A percentile compares a stretch with the other conserved stretches of the same genome.
Evolutionary conservation across 108 stramenopile genomes (phyloP).

Genomic region (Asterionellopsis glacialis): DNA sequence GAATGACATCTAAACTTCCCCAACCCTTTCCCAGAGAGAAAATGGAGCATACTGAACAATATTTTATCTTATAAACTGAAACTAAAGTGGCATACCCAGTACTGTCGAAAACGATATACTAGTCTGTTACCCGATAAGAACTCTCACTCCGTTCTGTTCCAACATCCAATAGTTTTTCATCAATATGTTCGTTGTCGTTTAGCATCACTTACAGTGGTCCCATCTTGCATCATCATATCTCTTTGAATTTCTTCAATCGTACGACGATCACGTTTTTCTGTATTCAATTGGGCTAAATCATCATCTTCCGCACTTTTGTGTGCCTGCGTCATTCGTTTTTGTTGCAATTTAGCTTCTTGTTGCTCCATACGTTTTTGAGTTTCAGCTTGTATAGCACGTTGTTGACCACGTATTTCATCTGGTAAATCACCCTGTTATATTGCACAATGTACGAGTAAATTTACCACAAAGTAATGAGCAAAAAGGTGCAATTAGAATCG

Average conservation of each 20-base stretch:
- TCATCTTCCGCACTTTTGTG: constrained; percentile 24
- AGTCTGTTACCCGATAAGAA: too few relatives aligned
- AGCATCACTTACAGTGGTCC: background rate
- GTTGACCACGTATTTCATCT: constrained; percentile 70
- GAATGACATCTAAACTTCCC: too few relatives aligned
- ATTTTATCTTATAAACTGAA: too few relatives aligned
- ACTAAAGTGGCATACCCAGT: too few relatives aligned
- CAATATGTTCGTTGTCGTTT: background rate
- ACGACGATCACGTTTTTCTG: constrained; percentile 74
- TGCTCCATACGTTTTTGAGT: constrained; percentile 31
- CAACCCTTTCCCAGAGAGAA: too few relatives aligned
- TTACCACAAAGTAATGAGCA: too few relatives aligned
- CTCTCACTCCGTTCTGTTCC: too few relatives aligned
- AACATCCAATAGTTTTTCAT: too few relatives aligned
- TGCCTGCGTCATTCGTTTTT: constrained; percentile 23
- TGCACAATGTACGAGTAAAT: too few relatives aligned
- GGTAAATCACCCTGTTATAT: constrained; percentile 56
- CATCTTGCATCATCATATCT: constrained; percentile 13
- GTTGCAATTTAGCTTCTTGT: constrained; percentile 39
- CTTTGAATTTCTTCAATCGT: constrained; percentile 82
- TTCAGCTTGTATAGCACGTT: constrained; percentile 52
- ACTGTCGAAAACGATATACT: too few relatives aligned
- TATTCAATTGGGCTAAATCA: constrained; percentile 63
- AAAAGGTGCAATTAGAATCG: too few relatives aligned
- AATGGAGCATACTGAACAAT: too few relatives aligned